Percentiles rank a stretch among this genome's conserved stretches.
Evolutionary conservation across 108 stramenopile genomes (phyloP).

Genomic region (Pinguiococcus pyrenoidosus): DNA sequence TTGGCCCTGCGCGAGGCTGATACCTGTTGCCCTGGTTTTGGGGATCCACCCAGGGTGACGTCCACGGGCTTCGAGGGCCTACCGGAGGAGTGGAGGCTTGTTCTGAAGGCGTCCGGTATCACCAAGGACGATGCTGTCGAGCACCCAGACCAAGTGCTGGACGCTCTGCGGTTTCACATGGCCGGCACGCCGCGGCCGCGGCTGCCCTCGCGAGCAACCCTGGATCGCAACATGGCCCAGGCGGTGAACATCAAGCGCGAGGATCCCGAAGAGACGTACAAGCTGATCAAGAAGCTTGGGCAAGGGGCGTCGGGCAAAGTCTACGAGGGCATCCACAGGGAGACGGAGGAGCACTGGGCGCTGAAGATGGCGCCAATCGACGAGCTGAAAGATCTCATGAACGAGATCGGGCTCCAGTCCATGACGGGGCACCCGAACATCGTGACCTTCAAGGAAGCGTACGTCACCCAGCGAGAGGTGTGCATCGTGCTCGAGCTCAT

Average conservation of each 20-base stretch:
- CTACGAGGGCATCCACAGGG: slow-evolving; percentile 31
- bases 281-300: slow-evolving; percentile 40
- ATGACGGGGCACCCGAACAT: slow-evolving; percentile 43
- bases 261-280: slow-evolving; percentile 34
- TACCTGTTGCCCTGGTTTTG: no score
- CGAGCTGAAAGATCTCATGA: slow-evolving; percentile 39
- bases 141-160: slow-evolving; percentile 49
- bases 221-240: slow-evolving; percentile 6
- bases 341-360: slow-evolving; percentile 36
- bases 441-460: slow-evolving; percentile 39
- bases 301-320: slow-evolving; percentile 47
- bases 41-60: no score
- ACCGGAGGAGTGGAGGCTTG: slow-evolving; percentile 32
- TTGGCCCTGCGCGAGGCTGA: no score
- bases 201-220: slow-evolving; percentile 4
- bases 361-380: slow-evolving; percentile 41
- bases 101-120: slow-evolving; percentile 46
- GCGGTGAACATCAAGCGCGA: slow-evolving; percentile 30
- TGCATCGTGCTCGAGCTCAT: slow-evolving; percentile 49
- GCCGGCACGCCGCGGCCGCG: slow-evolving; percentile 40
- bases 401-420: slow-evolving; percentile 51
- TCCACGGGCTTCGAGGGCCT: no score
- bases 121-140: slow-evolving; percentile 45
- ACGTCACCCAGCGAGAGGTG: slow-evolving; percentile 34
- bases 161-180: slow-evolving; percentile 47